Conservation (phyloP, 257 asterid genomes). For the Vinca minor region DNA sequence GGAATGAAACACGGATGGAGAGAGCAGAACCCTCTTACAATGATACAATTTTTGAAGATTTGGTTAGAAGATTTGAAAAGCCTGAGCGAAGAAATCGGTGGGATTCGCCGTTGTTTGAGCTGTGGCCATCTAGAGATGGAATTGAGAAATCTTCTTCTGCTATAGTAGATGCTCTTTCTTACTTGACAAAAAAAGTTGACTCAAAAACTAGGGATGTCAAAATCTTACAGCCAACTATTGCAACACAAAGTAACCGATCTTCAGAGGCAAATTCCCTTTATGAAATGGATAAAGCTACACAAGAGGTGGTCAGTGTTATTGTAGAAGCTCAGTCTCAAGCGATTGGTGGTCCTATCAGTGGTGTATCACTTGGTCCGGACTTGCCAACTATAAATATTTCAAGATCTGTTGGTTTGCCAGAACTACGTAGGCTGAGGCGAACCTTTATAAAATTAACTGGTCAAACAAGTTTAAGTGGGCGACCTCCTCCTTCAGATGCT, state of each 20-base stretch:
- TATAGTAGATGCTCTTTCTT: conserved; percentile 57
- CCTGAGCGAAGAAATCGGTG: conserved; percentile 88
- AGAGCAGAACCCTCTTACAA: conserved; percentile 41
- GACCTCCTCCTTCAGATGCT: conserved; percentile 80
- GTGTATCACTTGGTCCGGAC: conserved; percentile 56
- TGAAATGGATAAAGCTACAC: conserved; percentile 88
- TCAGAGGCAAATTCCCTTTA: conserved; percentile 76
- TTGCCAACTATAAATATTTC: conserved; percentile 58
- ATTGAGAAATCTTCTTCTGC: conserved; percentile 55
- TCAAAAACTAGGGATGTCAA: conserved; percentile 72
- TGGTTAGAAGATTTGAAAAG: conserved; percentile 80
- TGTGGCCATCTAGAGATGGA: conserved; percentile 65
- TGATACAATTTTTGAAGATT: conserved; percentile 65
- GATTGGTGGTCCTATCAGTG: conserved; percentile 60
- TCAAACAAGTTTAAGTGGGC: conserved; percentile 90
- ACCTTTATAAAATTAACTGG: conserved; percentile 80
- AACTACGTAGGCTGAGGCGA: conserved; percentile 73
- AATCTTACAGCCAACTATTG: conserved; percentile 87
- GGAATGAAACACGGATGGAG: conserved; percentile 67
- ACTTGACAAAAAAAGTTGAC: conserved; percentile 75
- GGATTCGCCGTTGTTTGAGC: conserved; percentile 92
- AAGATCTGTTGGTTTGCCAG: conserved; percentile 70
- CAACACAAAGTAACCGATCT: conserved; percentile 57
- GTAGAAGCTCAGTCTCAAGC: conserved; percentile 81
- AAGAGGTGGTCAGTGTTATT: conserved; percentile 60